Conservation (phyloP, 177 flowering plant genomes). For the Telopea speciosissima region DNA sequence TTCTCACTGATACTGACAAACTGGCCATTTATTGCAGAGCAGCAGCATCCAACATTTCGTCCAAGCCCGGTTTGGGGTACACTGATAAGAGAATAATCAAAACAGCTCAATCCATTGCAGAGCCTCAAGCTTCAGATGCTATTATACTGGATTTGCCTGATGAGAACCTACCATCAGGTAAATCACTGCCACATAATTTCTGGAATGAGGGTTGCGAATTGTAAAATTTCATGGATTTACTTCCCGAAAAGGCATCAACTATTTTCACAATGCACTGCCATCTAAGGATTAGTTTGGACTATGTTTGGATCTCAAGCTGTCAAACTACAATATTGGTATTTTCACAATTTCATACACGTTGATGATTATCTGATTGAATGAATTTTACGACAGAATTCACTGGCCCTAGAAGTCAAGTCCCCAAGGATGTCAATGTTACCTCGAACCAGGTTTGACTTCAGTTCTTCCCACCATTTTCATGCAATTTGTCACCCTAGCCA, state of each 20-base stretch:
- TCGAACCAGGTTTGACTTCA: slow-evolving; percentile 23
- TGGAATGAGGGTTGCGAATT: slow-evolving; percentile 7
- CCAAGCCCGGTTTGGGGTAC: slow-evolving; percentile 7
- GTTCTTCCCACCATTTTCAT: background rate
- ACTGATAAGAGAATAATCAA: slow-evolving; percentile 1
- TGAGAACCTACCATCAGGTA: slow-evolving; percentile 4
- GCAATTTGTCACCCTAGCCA: background rate
- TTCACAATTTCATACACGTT: background rate
- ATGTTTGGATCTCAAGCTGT: background rate
- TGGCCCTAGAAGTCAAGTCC: slow-evolving; percentile 3
- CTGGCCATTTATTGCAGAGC: slow-evolving; percentile 5
- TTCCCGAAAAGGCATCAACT: slow-evolving; percentile 20
- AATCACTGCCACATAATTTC: slow-evolving; percentile 4
- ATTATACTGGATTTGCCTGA: slow-evolving; percentile 7
- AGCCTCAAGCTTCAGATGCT: slow-evolving; percentile 15
- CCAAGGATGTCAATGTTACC: slow-evolving; percentile 12
- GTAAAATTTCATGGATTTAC: slow-evolving; percentile 2
- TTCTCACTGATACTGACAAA: background rate
- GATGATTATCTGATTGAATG: background rate
- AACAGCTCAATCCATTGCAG: slow-evolving; percentile 5
- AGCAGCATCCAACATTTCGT: slow-evolving; percentile 6
- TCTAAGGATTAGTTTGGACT: background rate
- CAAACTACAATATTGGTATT: background rate
- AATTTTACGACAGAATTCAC: slow-evolving; percentile 13
- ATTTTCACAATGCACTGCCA: background rate